Percentiles rank a stretch among this genome's conserved stretches.
phyloP scores from a whole-genome alignment of 2,329 filamentous ascomycete genomes.

The Escovopsis weberi region DNA sequence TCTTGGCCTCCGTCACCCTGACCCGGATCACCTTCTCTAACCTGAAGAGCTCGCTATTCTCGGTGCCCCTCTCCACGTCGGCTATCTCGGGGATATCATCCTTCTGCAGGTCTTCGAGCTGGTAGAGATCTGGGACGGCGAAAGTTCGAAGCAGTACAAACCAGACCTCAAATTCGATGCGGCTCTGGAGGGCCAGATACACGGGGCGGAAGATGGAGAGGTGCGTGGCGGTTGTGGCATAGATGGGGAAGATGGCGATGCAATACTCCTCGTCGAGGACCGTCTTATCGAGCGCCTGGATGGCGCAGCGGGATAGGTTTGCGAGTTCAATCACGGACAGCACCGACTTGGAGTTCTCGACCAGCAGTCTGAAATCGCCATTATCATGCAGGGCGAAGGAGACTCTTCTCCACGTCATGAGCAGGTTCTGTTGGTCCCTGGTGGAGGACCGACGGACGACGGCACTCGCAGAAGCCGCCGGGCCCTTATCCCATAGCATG shows the following conservation, averaged over 20 bases:
- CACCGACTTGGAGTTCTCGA: constrained; percentile 67
- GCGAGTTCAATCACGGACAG: constrained; percentile 76
- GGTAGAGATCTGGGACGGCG: constrained; percentile 82
- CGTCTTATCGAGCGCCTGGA: constrained; percentile 80
- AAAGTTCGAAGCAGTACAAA: constrained; percentile 84
- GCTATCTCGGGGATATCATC: constrained; percentile 28
- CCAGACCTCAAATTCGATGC: constrained; percentile 94
- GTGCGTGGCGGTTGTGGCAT: constrained; percentile 58
- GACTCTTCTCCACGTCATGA: constrained; percentile 67
- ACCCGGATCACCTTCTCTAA: constrained; percentile 46
- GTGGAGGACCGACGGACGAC: constrained; percentile 44
- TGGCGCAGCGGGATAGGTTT: constrained; percentile 74
- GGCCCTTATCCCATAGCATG: constrained; percentile 76
- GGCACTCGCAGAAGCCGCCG: constrained; percentile 37
- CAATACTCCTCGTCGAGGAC: constrained; percentile 89
- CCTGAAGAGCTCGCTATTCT: constrained; percentile 37
- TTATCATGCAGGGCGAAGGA: constrained; percentile 93
- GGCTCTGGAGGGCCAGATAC: constrained; percentile 73
- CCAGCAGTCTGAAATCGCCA: constrained; percentile 81
- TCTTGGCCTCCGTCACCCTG: constrained; percentile 47
- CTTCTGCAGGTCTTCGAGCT: constrained; percentile 32
- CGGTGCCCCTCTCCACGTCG: constrained; percentile 23
- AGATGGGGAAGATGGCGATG: constrained; percentile 90
- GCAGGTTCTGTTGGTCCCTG: constrained; percentile 36
- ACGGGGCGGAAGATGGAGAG: constrained; percentile 73